These are phyloP conservation scores for Cladosporium sp. DNA, from an alignment of 2,329 filamentous ascomycete genomes.

Conservation along the genomic window DNA sequence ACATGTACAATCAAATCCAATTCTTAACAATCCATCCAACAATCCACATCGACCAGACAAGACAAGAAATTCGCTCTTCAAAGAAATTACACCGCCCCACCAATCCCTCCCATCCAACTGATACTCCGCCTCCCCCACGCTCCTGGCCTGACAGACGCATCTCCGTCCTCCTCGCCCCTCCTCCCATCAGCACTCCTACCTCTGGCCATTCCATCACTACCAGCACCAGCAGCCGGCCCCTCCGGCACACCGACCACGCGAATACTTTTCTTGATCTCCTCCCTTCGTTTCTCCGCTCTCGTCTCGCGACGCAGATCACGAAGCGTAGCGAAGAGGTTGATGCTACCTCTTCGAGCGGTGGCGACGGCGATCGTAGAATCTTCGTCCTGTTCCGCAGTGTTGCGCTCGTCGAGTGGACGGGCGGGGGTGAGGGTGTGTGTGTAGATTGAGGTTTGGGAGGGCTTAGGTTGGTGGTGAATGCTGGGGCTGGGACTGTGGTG, in stretches of 20 bases:
- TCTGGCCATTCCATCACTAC: not conserved
- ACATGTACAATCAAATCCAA: not conserved
- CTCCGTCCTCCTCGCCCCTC: not conserved
- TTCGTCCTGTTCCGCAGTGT: not conserved
- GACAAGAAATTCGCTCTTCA: too few relatives aligned
- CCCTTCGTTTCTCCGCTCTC: conserved; percentile 27
- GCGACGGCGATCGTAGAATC: not conserved
- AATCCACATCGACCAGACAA: not conserved
- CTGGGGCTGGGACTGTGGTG: not conserved
- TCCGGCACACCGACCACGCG: conserved; percentile 20
- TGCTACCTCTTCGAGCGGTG: not conserved
- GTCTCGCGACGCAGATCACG: conserved; percentile 14
- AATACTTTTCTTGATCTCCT: conserved; percentile 32
- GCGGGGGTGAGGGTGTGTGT: conserved; percentile 18
- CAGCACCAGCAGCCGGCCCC: not conserved
- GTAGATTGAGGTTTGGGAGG: not conserved
- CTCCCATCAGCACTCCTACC: conserved; percentile 4
- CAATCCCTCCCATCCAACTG: conserved; percentile 5
- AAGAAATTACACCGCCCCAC: not conserved
- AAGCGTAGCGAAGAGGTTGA: not conserved
- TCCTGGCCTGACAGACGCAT: not conserved
- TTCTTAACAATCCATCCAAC: not conserved
- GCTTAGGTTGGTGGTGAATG: not conserved
- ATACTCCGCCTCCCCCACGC: not conserved
- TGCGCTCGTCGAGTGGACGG: conserved; percentile 20